Percentiles rank a stretch among this genome's conserved stretches.
Evolutionary conservation across 2,329 filamentous ascomycete genomes (phyloP).

Genomic region (Microcyclosporella mali): DNA sequence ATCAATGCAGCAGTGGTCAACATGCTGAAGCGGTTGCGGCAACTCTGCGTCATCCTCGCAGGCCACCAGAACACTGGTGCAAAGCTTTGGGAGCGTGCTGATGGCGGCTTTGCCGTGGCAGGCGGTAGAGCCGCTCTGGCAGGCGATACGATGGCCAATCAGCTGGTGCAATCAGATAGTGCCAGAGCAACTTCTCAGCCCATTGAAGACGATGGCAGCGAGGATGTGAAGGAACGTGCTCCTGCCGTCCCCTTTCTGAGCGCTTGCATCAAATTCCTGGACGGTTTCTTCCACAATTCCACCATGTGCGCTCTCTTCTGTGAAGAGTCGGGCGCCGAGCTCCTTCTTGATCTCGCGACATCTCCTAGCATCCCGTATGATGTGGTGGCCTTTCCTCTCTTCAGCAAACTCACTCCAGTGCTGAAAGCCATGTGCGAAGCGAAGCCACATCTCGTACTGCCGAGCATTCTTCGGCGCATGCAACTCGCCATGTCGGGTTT

Average conservation of each 20-base stretch:
- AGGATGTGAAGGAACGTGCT: slow-evolving; percentile 32
- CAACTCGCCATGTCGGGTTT: slow-evolving; percentile 64
- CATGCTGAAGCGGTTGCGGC: slow-evolving; percentile 77
- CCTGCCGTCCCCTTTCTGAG: slow-evolving; percentile 55
- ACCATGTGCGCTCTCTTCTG: slow-evolving; percentile 68
- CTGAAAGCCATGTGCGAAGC: slow-evolving; percentile 73
- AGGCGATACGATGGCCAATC: slow-evolving; percentile 4
- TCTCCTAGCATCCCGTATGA: slow-evolving; percentile 73
- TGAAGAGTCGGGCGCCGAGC: slow-evolving; percentile 71
- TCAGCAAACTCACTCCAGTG: slow-evolving; percentile 65
- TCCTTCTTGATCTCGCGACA: slow-evolving; percentile 75
- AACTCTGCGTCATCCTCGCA: slow-evolving; percentile 66
- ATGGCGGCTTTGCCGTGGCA: slow-evolving; percentile 40
- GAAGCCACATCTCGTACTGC: slow-evolving; percentile 73
- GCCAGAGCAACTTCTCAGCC: background rate
- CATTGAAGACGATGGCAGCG: slow-evolving; percentile 34
- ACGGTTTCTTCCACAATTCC: slow-evolving; percentile 68
- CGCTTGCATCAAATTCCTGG: slow-evolving; percentile 70
- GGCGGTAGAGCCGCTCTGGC: slow-evolving; percentile 31
- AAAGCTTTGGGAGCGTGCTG: slow-evolving; percentile 57
- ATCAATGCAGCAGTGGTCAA: slow-evolving; percentile 82
- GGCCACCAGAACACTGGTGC: slow-evolving; percentile 66
- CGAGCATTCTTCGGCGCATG: slow-evolving; percentile 69
- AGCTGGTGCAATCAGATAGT: slow-evolving; percentile 5
- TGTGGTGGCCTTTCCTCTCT: slow-evolving; percentile 61